These are phyloP conservation scores for Phytophthora citrophthora DNA, from an alignment of 352 stramenopile species.

Conservation along the genomic window DNA sequence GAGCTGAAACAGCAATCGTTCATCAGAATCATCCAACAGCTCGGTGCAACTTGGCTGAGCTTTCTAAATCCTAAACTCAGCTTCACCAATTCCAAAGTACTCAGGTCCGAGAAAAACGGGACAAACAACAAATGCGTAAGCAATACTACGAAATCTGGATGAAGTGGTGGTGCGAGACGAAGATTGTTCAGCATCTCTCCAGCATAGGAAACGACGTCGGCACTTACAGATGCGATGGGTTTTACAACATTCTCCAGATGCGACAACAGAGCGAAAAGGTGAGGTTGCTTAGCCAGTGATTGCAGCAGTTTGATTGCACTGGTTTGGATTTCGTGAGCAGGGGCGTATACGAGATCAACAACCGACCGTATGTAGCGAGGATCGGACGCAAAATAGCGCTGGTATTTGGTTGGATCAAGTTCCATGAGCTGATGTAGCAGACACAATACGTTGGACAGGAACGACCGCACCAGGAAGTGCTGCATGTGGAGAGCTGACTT, in stretches of 20 bases:
- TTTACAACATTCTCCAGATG: slow-evolving; percentile 13
- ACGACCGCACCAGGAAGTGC: slow-evolving; percentile 9
- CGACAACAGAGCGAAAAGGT: slow-evolving; percentile 19
- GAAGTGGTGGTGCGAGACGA: slow-evolving; percentile 17
- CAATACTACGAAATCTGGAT: slow-evolving; percentile 16
- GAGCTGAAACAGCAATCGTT: slow-evolving; percentile 13
- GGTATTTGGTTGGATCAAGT: slow-evolving; percentile 10
- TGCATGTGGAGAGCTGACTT: slow-evolving; percentile 26
- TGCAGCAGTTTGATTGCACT: slow-evolving; percentile 33
- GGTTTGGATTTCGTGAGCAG: slow-evolving; percentile 29
- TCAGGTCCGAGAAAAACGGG: slow-evolving; percentile 40
- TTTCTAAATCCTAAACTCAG: slow-evolving; percentile 34
- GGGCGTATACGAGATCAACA: slow-evolving; percentile 29
- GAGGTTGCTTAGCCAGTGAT: slow-evolving; percentile 9
- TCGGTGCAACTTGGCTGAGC: slow-evolving; percentile 7
- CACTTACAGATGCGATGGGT: slow-evolving; percentile 3
- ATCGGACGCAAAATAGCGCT: slow-evolving; percentile 19
- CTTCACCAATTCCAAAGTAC: slow-evolving; percentile 29
- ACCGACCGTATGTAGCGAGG: slow-evolving; percentile 33
- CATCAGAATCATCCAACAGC: slow-evolving; percentile 4
- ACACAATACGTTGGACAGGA: slow-evolving; percentile 28
- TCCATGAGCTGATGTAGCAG: slow-evolving; percentile 8
- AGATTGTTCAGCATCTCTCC: slow-evolving; percentile 10
- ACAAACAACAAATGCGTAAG: slow-evolving; percentile 33
- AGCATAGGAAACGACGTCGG: slow-evolving; percentile 8